phyloP scores from a whole-genome alignment of 805 yeast genomes.

The Pichia kluyveri region DNA sequence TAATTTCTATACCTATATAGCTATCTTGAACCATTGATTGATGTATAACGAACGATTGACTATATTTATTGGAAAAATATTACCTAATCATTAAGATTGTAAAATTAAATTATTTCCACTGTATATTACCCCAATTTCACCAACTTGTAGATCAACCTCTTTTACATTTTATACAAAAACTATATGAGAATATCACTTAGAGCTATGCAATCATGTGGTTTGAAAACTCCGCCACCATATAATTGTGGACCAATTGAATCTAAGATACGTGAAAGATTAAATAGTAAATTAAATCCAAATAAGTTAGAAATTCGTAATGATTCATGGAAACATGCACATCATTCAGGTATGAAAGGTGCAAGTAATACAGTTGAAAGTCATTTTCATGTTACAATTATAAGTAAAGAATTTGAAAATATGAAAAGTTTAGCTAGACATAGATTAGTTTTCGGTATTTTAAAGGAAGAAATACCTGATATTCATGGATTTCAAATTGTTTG shows the following conservation, averaged over 20 bases:
- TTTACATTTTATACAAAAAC: no score
- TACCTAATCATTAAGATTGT: no score
- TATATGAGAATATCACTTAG: neutral
- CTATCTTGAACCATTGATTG: no score
- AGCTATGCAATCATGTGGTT: neutral
- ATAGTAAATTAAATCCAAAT: slow-evolving; percentile 25
- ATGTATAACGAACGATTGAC: no score
- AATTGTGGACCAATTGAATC: slow-evolving; percentile 37
- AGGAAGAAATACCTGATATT: slow-evolving; percentile 64
- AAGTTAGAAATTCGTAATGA: slow-evolving; percentile 59
- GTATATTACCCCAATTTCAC: no score
- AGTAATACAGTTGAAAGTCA: slow-evolving; percentile 71
- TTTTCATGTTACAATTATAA: slow-evolving; percentile 65
- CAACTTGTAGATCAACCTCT: no score
- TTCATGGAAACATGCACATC: slow-evolving; percentile 82
- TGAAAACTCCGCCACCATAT: neutral
- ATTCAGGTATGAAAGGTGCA: slow-evolving; percentile 71
- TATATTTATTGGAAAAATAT: no score
- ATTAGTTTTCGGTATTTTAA: slow-evolving; percentile 55
- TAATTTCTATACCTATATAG: neutral
- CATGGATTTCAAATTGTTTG: slow-evolving; percentile 87
- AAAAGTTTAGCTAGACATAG: slow-evolving; percentile 73
- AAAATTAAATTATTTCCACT: no score
- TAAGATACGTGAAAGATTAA: neutral
- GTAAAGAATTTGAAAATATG: slow-evolving; percentile 48